Base-by-base conservation (phyloP, 352 stramenopile species). In the Pythium sp. region DNA sequence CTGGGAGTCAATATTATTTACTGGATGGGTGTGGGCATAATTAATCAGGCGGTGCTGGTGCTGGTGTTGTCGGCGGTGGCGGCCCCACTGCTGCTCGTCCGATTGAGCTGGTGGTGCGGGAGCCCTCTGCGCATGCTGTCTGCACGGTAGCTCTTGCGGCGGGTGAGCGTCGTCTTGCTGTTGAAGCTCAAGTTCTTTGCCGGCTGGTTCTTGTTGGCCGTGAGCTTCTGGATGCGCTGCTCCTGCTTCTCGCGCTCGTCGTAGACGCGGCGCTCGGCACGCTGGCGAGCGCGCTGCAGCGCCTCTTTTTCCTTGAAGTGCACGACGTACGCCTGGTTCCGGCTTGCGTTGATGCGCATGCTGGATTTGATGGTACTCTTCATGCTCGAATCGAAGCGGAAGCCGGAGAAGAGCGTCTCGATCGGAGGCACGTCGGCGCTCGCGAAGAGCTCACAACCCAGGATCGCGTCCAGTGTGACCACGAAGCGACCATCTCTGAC, bases 321-420 rank as follows among this genome's bases (percentile, higher is more conserved):
- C 14, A 91, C 79, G 2, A 90, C 70, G 55, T 93, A 82, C 20
- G 83, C 81, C n/a, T 87, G 75, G 47, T 77, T 90, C 51, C 85
- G 83, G 32, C 80, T 87, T 36, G 79, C 75, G 64, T 92, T 93
- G 66, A 92, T 90, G 51, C 83, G 85, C 84, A 93, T 92, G 68
- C 83, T 93, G 64, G 78, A 69, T 26, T 80, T 80, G 58, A 93
- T 85, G 1, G 81, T 89, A 67, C 72, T 87, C 68, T 93, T 93
- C 81, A 91, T 93, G 47, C 70, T 68, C 11, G 83, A 91, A 67
- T 93, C 85, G 26, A 93, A 68, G 15, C 85, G 81, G 30, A 93
- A 90, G 12, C 79, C 82, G 15, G 81, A 72, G 55, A 91, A 92
- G 28, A 89, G 61, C 28, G 78, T 74, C 22, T 77, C 64, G 58